These are phyloP conservation scores for Ophiostoma novo-ulmi DNA, from an alignment of 2,329 filamentous ascomycete genomes.

Conservation along the genomic window DNA sequence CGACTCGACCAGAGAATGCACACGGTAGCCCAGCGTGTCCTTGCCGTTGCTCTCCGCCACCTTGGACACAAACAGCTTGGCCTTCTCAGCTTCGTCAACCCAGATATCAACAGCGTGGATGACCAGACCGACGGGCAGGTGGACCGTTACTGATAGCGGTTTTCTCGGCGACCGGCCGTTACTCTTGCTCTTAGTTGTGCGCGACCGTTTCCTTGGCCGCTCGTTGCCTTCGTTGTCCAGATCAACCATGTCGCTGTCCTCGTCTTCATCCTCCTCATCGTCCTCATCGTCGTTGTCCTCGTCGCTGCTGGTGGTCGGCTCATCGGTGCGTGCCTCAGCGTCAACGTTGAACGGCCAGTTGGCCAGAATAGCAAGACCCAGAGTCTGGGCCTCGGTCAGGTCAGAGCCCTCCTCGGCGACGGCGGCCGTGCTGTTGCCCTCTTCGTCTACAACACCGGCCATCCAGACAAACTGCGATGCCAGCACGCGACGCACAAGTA, in stretches of 20 bases:
- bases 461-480: constrained; percentile 60
- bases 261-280: constrained; percentile 33
- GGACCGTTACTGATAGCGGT: constrained; percentile 30
- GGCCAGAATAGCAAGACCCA: constrained; percentile 41
- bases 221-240: constrained; percentile 30
- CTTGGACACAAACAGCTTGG: constrained; percentile 29
- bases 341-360: constrained; percentile 39
- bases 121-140: constrained; percentile 72
- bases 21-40: constrained; percentile 44
- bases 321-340: constrained; percentile 33
- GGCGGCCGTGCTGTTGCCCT: neutral
- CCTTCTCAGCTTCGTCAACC: constrained; percentile 54
- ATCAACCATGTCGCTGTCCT: constrained; percentile 7
- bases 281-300: constrained; percentile 41
- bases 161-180: neutral
- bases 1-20: constrained; percentile 53
- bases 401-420: constrained; percentile 14
- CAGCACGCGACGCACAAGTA: constrained; percentile 74
- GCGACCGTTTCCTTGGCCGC: constrained; percentile 27
- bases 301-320: constrained; percentile 35
- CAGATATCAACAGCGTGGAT: constrained; percentile 88
- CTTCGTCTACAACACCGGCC: constrained; percentile 29
- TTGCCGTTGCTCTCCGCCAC: constrained; percentile 30
- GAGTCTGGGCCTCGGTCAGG: constrained; percentile 25
- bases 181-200: constrained; percentile 30